Conservation (phyloP, 345 rosid genomes). For the Hibiscus mutabilis region DNA sequence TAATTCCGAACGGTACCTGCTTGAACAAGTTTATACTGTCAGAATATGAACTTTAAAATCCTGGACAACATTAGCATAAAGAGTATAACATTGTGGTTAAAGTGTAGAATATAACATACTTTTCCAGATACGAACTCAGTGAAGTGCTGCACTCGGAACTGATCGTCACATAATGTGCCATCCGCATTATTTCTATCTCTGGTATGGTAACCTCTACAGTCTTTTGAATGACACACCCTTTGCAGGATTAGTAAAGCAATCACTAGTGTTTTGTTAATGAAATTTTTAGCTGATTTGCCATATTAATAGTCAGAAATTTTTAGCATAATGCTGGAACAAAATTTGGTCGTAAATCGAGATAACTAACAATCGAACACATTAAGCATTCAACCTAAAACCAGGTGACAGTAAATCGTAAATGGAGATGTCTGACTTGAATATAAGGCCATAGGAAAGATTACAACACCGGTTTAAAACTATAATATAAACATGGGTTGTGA, state of each 20-base stretch:
- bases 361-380: neutral
- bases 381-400: neutral
- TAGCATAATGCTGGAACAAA: too few species aligned
- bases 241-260: constrained; percentile 15
- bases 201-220: constrained; percentile 61
- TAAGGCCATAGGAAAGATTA: too few species aligned
- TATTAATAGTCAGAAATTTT: neutral
- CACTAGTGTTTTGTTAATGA: neutral
- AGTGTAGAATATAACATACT: constrained; percentile 29
- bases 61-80: neutral
- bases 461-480: neutral
- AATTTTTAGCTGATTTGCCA: neutral
- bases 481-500: neutral
- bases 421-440: neutral
- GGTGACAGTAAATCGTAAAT: neutral
- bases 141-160: constrained; percentile 54
- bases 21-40: constrained; percentile 12
- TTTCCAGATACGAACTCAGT: constrained; percentile 40
- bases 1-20: constrained; percentile 38
- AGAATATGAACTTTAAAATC: neutral
- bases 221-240: constrained; percentile 19
- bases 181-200: constrained; percentile 61
- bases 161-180: constrained; percentile 63
- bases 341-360: too few species aligned
- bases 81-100: neutral